These are phyloP conservation scores for Diddensiella santjacobensis DNA, from an alignment of 805 yeast genomes.

Conservation along the genomic window DNA sequence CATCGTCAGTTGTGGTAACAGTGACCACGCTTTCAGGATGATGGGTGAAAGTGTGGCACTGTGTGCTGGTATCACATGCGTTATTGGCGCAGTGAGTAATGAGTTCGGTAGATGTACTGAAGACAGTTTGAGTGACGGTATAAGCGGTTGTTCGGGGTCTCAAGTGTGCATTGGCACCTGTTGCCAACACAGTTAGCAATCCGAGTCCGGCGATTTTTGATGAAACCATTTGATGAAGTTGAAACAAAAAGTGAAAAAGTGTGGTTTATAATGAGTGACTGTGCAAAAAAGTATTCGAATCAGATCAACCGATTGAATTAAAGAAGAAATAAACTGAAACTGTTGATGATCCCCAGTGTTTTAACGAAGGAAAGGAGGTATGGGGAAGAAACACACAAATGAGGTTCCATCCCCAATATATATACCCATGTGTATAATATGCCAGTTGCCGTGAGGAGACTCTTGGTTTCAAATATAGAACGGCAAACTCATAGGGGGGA, in stretches of 20 bases:
- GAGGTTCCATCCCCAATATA: not conserved
- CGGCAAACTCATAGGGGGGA: not conserved
- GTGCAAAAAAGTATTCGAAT: not conserved
- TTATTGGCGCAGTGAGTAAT: not conserved
- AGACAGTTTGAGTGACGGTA: not conserved
- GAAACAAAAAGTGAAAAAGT: not conserved
- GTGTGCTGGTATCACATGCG: not conserved
- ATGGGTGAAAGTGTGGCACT: not conserved
- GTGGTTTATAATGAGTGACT: not conserved
- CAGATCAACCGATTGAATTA: not conserved
- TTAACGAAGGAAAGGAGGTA: not conserved
- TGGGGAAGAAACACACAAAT: not conserved
- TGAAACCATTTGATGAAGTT: not conserved
- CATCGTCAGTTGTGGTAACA: not conserved
- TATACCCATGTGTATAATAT: too few relatives aligned
- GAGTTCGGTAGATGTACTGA: not conserved
- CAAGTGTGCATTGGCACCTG: not conserved
- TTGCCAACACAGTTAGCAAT: slow-evolving; percentile 1
- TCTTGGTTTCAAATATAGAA: not conserved
- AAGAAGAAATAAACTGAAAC: not conserved
- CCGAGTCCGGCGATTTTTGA: not conserved
- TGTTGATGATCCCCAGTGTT: too few relatives aligned
- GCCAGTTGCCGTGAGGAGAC: too few relatives aligned
- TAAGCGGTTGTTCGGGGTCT: not conserved
- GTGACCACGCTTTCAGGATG: slow-evolving; percentile 1